These are phyloP conservation scores for Fusarium continuum DNA, from an alignment of 2,329 filamentous ascomycete species.

Conservation along the genomic window DNA sequence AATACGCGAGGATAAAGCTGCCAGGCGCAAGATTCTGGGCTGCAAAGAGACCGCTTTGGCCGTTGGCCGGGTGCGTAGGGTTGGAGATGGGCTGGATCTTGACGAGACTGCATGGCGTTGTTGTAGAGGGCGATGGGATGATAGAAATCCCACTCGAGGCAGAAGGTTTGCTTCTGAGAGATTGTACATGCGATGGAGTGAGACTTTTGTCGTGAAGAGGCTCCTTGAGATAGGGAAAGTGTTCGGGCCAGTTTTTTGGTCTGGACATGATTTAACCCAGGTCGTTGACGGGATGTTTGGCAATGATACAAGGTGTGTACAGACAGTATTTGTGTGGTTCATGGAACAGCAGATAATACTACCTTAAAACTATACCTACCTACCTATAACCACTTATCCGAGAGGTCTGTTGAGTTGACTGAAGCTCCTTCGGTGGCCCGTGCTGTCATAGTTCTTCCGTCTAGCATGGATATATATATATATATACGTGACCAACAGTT, in stretches of 20 bases:
- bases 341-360: too few species aligned
- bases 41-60: conserved; percentile 70
- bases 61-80: conserved; percentile 63
- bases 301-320: too few species aligned
- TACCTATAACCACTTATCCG: too few species aligned
- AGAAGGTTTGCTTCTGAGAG: conserved; percentile 48
- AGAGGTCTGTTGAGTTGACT: too few species aligned
- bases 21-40: conserved; percentile 62
- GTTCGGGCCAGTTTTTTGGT: conserved; percentile 67
- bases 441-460: too few species aligned
- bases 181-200: conserved; percentile 52
- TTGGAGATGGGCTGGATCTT: conserved; percentile 63
- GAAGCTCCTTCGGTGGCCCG: too few species aligned
- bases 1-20: conserved; percentile 67
- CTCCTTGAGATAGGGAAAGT: conserved; percentile 61
- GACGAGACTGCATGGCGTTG: conserved; percentile 59
- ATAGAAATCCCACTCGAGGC: conserved; percentile 31
- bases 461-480: too few species aligned
- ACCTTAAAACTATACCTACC: too few species aligned
- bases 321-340: too few species aligned
- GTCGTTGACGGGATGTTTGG: too few species aligned
- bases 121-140: conserved; percentile 45
- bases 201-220: conserved; percentile 60
- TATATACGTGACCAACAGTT: too few species aligned
- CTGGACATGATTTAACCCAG: conserved; percentile 47